These are phyloP conservation scores for Backusella psychrophila DNA, from an alignment of 192 early-diverging fungal species.

Conservation along the genomic window DNA sequence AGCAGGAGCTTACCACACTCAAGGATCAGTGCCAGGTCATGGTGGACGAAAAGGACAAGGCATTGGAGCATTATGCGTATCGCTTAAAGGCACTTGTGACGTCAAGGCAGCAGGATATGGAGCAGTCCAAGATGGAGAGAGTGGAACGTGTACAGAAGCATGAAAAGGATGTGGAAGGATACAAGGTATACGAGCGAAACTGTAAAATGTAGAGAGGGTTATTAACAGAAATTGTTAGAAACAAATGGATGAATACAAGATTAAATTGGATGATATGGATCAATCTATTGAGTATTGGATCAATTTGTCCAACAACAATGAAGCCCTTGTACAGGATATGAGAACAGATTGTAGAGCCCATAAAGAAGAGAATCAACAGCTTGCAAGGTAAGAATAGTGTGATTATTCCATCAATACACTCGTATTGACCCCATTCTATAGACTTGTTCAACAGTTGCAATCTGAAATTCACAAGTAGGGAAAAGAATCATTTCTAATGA, in stretches of 20 bases:
- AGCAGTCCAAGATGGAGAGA: not conserved
- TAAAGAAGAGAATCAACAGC: slow-evolving; percentile 13
- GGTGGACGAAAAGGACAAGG: slow-evolving; percentile 21
- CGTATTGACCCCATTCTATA: not conserved
- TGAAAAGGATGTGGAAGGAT: slow-evolving; percentile 5
- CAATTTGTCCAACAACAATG: not conserved
- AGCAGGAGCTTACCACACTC: slow-evolving; percentile 1
- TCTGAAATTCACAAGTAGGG: slow-evolving; percentile 14
- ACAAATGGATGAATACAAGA: slow-evolving; percentile 1
- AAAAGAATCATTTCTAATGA: not conserved
- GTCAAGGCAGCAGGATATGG: slow-evolving; percentile 19
- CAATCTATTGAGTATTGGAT: slow-evolving; percentile 10
- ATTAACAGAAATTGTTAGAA: not conserved
- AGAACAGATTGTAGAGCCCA: slow-evolving; percentile 7
- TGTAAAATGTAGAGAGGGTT: too few relatives aligned
- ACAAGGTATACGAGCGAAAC: too few relatives aligned
- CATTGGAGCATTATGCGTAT: slow-evolving; percentile 27
- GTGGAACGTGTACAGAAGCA: not conserved
- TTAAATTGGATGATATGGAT: not conserved
- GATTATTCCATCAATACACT: not conserved
- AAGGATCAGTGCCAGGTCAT: slow-evolving; percentile 25
- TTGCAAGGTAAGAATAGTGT: not conserved
- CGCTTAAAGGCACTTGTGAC: slow-evolving; percentile 15
- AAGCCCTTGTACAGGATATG: slow-evolving; percentile 10
- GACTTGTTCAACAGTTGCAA: slow-evolving; percentile 17